phyloP scores from a whole-genome alignment of 176 grass and related monocot species.

The Rhynchospora pubera region DNA sequence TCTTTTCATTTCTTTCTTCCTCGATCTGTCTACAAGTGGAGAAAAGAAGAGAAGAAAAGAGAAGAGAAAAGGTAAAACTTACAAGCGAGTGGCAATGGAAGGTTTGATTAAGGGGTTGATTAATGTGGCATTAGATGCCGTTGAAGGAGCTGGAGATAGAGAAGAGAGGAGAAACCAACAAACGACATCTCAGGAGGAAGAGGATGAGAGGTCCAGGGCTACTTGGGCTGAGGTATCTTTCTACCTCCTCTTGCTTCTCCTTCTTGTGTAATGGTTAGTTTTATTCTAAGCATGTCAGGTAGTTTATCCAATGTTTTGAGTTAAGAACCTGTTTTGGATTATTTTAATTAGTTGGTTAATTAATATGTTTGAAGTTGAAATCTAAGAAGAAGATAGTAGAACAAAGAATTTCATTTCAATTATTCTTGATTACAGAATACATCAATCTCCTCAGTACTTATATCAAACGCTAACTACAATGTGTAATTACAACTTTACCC shows the following conservation, averaged over 20 bases:
- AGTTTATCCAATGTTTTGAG: background rate
- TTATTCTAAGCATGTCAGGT: slow-evolving; percentile 17
- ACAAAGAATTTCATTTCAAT: no score
- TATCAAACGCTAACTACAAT: no score
- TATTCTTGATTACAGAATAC: no score
- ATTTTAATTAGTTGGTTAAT: no score
- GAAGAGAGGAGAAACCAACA: slow-evolving; percentile 33
- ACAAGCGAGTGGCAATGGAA: slow-evolving; percentile 37
- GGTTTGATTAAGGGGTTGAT: slow-evolving; percentile 74
- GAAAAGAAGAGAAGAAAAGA: background rate
- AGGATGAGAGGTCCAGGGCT: slow-evolving; percentile 50
- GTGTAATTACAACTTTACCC: no score
- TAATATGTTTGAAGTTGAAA: no score
- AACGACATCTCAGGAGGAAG: slow-evolving; percentile 16
- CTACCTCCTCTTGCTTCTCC: background rate
- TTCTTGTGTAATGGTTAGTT: background rate
- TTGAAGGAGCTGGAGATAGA: slow-evolving; percentile 18
- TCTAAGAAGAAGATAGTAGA: no score
- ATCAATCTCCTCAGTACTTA: no score
- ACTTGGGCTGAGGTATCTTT: slow-evolving; percentile 78
- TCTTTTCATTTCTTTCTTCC: background rate
- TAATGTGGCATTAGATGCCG: slow-evolving; percentile 52
- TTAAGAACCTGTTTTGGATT: no score
- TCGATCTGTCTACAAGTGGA: background rate
- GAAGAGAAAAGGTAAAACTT: background rate